Evolutionary conservation across 495 filamentous ascomycete species (phyloP).

Genomic region (Penicillium steckii): DNA sequence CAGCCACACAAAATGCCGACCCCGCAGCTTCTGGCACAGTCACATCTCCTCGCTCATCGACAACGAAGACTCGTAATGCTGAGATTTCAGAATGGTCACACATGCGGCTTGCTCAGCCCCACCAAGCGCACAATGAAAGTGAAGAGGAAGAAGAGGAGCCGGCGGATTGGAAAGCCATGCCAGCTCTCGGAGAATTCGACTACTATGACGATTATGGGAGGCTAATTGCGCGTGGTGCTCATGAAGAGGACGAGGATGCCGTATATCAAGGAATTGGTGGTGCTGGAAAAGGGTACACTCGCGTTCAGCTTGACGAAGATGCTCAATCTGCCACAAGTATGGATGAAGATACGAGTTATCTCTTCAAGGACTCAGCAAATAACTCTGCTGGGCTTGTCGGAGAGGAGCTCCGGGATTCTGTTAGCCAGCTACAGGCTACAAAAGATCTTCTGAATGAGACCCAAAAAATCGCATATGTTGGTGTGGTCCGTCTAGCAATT

Average conservation of each 20-base stretch:
- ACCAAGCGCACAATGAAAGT: slow-evolving; percentile 41
- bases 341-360: slow-evolving; percentile 95
- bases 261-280: slow-evolving; percentile 76
- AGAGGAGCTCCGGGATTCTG: slow-evolving; percentile 77
- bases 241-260: slow-evolving; percentile 67
- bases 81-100: slow-evolving; percentile 86
- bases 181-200: slow-evolving; percentile 85
- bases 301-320: slow-evolving; percentile 92
- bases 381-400: slow-evolving; percentile 66
- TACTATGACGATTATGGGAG: slow-evolving; percentile 93
- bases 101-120: slow-evolving; percentile 67
- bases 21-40: slow-evolving; percentile 1
- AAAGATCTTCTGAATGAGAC: slow-evolving; percentile 94
- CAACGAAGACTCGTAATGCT: slow-evolving; percentile 18
- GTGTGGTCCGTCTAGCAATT: slow-evolving; percentile 76
- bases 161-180: slow-evolving; percentile 88
- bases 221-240: slow-evolving; percentile 75
- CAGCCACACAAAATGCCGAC: slow-evolving; percentile 14
- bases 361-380: slow-evolving; percentile 71
- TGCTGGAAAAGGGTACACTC: slow-evolving; percentile 91
- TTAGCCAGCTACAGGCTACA: slow-evolving; percentile 91
- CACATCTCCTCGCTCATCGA: slow-evolving; percentile 14
- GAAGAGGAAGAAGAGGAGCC: slow-evolving; percentile 52
- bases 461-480: slow-evolving; percentile 95
- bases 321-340: slow-evolving; percentile 89